These are phyloP conservation scores for Candida michaelii DNA, from an alignment of 805 yeast species.

Conservation along the genomic window DNA sequence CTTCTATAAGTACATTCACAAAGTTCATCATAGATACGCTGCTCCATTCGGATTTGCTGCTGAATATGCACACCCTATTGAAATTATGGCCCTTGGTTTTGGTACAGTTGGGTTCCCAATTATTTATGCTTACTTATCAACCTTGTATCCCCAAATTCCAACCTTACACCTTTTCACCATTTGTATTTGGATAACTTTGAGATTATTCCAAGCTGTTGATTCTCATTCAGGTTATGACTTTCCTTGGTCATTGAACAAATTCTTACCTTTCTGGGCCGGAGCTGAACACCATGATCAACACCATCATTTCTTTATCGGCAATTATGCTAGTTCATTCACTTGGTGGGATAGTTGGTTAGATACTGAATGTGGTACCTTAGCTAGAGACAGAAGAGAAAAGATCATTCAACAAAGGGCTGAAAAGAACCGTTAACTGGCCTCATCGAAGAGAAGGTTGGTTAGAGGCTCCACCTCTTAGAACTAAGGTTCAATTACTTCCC, in stretches of 20 bases:
- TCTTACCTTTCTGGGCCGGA: conserved; percentile 97
- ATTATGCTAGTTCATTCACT: conserved; percentile 91
- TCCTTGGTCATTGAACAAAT: conserved; percentile 93
- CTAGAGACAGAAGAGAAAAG: conserved; percentile 70
- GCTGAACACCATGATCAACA: conserved; percentile 98
- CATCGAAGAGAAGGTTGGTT: too few species aligned
- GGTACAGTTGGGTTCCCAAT: conserved; percentile 98
- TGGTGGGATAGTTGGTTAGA: conserved; percentile 90
- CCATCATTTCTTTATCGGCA: conserved; percentile 93
- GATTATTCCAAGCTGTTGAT: conserved; percentile 95
- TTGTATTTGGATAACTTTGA: conserved; percentile 79
- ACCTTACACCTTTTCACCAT: conserved; percentile 84
- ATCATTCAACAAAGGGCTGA: conserved; percentile 60
- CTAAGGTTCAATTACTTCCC: too few species aligned
- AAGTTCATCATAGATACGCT: conserved; percentile 96
- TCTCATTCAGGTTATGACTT: conserved; percentile 98
- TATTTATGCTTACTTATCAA: conserved; percentile 72
- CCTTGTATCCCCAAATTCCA: conserved; percentile 28
- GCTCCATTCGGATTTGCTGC: conserved; percentile 98
- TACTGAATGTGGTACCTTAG: conserved; percentile 89
- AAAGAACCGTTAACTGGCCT: conserved; percentile 17
- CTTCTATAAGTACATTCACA: conserved; percentile 90
- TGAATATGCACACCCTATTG: conserved; percentile 96
- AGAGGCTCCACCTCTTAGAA: too few species aligned
- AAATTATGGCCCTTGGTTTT: conserved; percentile 84